These are phyloP conservation scores for Teunomyces cretensis DNA, from an alignment of 805 yeast species.

Conservation along the genomic window DNA sequence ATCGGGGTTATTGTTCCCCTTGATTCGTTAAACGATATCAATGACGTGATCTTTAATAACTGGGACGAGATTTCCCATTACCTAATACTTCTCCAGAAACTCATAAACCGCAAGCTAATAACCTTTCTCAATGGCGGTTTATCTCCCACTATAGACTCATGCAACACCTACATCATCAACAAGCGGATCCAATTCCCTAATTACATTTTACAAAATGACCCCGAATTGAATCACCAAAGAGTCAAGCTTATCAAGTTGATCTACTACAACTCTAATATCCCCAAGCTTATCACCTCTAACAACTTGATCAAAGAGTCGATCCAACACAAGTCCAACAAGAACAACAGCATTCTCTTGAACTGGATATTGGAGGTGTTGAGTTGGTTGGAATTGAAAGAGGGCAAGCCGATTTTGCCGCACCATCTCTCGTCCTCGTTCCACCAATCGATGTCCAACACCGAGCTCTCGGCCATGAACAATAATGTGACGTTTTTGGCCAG, in stretches of 20 bases:
- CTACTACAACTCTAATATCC: conserved; percentile 42
- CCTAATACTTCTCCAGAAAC: conserved; percentile 37
- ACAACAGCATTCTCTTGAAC: conserved; percentile 40
- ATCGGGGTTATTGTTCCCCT: conserved; percentile 51
- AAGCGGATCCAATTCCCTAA: conserved; percentile 38
- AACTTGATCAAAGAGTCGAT: conserved; percentile 32
- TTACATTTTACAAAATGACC: conserved; percentile 41
- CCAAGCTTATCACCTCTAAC: conserved; percentile 44
- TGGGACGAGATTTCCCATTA: conserved; percentile 49
- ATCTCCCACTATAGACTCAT: conserved; percentile 5
- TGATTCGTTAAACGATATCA: conserved; percentile 28
- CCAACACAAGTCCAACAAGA: conserved; percentile 8
- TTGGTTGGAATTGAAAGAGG: conserved; percentile 59
- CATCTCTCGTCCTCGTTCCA: background rate
- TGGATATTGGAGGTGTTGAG: conserved; percentile 54
- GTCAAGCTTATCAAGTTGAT: conserved; percentile 37
- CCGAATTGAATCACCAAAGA: conserved; percentile 41
- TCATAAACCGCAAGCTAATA: conserved; percentile 38
- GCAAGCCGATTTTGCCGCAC: conserved; percentile 15
- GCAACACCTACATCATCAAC: conserved; percentile 21
- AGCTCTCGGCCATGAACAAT: conserved; percentile 8
- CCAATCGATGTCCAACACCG: background rate
- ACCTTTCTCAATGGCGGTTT: conserved; percentile 19
- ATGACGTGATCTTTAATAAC: conserved; percentile 46
- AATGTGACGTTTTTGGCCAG: conserved; percentile 45